Evolutionary conservation across 2,329 filamentous ascomycete genomes (phyloP), one percentile per base, ranked within the genome.

Genomic region (Botrytis aclada): DNA sequence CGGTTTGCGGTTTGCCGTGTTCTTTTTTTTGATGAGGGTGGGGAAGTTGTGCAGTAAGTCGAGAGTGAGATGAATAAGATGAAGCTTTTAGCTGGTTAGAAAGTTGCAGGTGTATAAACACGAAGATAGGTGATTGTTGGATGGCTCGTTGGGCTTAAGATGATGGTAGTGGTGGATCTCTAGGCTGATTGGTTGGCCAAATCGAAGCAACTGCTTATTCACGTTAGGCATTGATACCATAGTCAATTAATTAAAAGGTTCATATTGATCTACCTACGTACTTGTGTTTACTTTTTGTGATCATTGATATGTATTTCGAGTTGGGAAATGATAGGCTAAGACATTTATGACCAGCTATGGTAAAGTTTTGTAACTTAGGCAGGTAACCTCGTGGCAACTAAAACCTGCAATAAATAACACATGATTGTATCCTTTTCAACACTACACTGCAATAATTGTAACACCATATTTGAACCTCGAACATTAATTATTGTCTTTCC

Each of bases 201-300:
- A 65, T 71, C 62, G 39, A 34, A 71, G 47, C 41, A 54, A 41
- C 37, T n/a, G 61, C 60, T 71, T 54, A 32, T 65, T 56, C 54
- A 51, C 34, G 18, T 41, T 67, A 41, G 29, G 69, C 58, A 71
- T 71, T 51, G 60, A 71, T 54, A 64, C 54, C 60, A 65, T 66
- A 58, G 60, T 71, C 69, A 64, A 51, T 71, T 71, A 64, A 66
- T 65, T 71, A 71, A 45, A 63, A 71, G 69, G 66, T 71, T 71
- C 69, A 66, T 66, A 65, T 71, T 71, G 37, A 65, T 25, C 20
- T 32, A 56, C 34, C 29, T 34, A 37, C 45, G 22, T 34, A 16
- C 37, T 25, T 61, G 51, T 37, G 37, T 66, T 39, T 45, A 41
- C 29, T 54, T 32, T 54, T 56, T 56, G 34, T 71, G 34, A 41